Evolutionary conservation across 2,329 filamentous ascomycete species (phyloP).

Genomic region (Xylariales sp.): DNA sequence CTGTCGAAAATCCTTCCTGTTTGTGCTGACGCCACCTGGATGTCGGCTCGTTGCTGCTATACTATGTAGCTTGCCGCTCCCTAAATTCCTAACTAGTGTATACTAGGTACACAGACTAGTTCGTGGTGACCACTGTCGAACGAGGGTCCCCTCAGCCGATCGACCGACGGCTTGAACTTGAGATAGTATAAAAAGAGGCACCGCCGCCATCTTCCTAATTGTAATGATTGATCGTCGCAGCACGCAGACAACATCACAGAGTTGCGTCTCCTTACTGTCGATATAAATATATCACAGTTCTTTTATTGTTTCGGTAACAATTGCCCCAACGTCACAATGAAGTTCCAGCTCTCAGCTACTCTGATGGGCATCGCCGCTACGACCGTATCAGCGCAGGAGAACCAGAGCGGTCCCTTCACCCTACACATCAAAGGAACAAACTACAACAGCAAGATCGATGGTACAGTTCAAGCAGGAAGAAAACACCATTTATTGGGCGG

Average conservation of each 20-base stretch:
- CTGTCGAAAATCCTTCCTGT: conserved; percentile 1
- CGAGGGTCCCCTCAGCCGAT: not conserved
- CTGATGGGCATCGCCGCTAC: conserved; percentile 47
- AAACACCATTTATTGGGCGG: not conserved
- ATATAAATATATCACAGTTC: not conserved
- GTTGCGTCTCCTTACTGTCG: conserved; percentile 19
- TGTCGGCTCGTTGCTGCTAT: conserved; percentile 8
- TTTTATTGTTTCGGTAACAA: not conserved
- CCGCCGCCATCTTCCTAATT: conserved; percentile 7
- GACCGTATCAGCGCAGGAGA: conserved; percentile 47
- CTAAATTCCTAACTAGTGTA: conserved; percentile 19
- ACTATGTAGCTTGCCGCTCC: conserved; percentile 6
- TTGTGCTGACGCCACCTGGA: conserved; percentile 28
- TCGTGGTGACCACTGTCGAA: conserved; percentile 34
- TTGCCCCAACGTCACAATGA: conserved; percentile 45
- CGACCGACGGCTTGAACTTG: conserved; percentile 10
- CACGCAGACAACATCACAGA: conserved; percentile 4
- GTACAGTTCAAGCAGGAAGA: conserved; percentile 29
- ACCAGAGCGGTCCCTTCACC: conserved; percentile 50
- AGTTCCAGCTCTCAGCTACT: conserved; percentile 44
- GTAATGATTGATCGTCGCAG: conserved; percentile 1
- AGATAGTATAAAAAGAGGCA: conserved; percentile 31
- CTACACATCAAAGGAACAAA: conserved; percentile 49
- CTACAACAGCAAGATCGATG: conserved; percentile 46
- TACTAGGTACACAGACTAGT: not conserved